Conservation (phyloP, 2,329 filamentous ascomycete species). For the Penicillium sp. region DNA sequence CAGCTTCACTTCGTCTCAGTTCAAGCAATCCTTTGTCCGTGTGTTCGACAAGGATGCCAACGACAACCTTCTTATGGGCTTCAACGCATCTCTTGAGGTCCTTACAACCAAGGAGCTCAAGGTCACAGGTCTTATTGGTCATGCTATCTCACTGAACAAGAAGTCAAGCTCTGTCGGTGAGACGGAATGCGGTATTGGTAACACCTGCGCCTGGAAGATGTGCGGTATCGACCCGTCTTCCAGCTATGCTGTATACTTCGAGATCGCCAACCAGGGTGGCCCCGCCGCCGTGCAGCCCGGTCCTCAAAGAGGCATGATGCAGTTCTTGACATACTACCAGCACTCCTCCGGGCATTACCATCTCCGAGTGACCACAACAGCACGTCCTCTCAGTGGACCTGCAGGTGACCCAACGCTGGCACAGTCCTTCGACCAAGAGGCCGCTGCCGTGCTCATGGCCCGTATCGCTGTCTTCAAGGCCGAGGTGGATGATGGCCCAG, state of each 20-base stretch:
- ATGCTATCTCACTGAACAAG: constrained; percentile 95
- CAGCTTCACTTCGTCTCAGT: constrained; percentile 98
- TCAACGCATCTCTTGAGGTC: constrained; percentile 93
- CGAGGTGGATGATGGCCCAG: constrained; percentile 96
- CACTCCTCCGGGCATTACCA: constrained; percentile 96
- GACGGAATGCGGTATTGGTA: constrained; percentile 96
- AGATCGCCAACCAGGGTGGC: constrained; percentile 90
- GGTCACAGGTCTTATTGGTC: constrained; percentile 93
- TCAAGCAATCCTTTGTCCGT: constrained; percentile 95
- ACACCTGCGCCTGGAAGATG: constrained; percentile 99
- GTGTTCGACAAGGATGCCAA: constrained; percentile 96
- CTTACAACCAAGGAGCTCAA: constrained; percentile 97
- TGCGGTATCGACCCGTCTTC: constrained; percentile 91
- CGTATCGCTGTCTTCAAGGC: constrained; percentile 98
- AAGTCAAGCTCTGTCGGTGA: constrained; percentile 96
- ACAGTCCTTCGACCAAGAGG: constrained; percentile 97
- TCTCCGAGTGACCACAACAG: constrained; percentile 88
- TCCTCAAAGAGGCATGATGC: constrained; percentile 90
- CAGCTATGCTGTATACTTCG: constrained; percentile 95
- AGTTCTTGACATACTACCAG: constrained; percentile 98
- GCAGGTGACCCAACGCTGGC: constrained; percentile 91
- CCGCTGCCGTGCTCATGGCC: constrained; percentile 97
- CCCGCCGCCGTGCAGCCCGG: constrained; percentile 78
- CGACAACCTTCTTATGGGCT: constrained; percentile 94
- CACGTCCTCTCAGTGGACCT: constrained; percentile 83